These are phyloP conservation scores for Kandelia obovata DNA, from an alignment of 345 rosid species.

Conservation along the genomic window DNA sequence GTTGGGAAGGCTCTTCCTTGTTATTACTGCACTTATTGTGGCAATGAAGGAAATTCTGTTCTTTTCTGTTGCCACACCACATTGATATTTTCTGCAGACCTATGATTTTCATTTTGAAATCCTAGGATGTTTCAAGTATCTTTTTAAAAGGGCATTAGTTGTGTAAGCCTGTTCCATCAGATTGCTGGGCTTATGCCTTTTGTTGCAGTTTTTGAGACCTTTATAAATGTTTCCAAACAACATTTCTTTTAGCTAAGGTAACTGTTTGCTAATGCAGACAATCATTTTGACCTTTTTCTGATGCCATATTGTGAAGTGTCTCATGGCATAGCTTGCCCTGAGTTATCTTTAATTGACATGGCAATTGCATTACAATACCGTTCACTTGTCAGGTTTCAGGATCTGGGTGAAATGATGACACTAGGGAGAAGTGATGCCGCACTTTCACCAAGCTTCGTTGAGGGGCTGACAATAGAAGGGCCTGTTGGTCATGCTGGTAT, in stretches of 20 bases:
- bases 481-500: constrained; percentile 81
- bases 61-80: not conserved
- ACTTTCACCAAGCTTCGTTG: constrained; percentile 78
- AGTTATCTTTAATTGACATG: not conserved
- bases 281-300: not conserved
- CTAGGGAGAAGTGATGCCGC: constrained; percentile 86
- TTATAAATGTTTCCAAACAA: too few species aligned
- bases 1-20: not conserved
- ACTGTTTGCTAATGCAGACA: too few species aligned
- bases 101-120: too few species aligned
- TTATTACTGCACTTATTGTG: not conserved
- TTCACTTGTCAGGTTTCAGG: constrained; percentile 64
- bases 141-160: too few species aligned
- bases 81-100: not conserved
- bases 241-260: too few species aligned
- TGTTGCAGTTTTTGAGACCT: too few species aligned
- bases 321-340: not conserved
- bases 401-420: constrained; percentile 95
- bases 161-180: too few species aligned
- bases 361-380: not conserved
- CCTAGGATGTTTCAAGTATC: too few species aligned
- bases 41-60: not conserved
- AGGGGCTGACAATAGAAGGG: constrained; percentile 86
- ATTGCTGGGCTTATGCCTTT: too few species aligned
- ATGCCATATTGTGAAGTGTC: not conserved